Evolutionary conservation across 257 asterid species (phyloP).

Genomic region (Plantago major): DNA sequence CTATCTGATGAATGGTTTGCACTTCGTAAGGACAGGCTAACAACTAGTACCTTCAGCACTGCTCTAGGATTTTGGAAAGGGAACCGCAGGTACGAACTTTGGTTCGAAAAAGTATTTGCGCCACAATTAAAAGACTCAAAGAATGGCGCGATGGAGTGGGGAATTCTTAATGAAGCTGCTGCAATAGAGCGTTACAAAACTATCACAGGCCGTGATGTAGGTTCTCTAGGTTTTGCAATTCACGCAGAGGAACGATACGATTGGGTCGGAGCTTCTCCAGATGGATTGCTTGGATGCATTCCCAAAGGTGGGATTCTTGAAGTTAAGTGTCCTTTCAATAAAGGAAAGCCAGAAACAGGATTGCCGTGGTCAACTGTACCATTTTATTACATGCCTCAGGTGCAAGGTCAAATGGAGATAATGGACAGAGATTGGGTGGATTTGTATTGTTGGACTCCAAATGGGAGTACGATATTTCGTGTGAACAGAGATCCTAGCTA

Average conservation of each 20-base stretch:
- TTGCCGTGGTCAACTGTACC: conserved; percentile 82
- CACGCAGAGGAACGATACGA: conserved; percentile 60
- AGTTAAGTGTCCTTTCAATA: conserved; percentile 93
- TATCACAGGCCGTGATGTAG: conserved; percentile 79
- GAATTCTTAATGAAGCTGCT: conserved; percentile 68
- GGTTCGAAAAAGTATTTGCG: conserved; percentile 78
- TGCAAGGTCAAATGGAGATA: conserved; percentile 98
- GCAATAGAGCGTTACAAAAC: conserved; percentile 84
- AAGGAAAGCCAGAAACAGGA: conserved; percentile 78
- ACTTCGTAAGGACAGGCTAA: conserved; percentile 84
- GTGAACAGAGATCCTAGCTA: conserved; percentile 61
- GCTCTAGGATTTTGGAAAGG: conserved; percentile 96
- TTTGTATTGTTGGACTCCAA: conserved; percentile 94
- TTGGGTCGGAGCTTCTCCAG: conserved; percentile 98
- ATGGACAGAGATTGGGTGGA: conserved; percentile 91
- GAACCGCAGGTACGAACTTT: conserved; percentile 71
- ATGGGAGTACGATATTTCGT: conserved; percentile 79
- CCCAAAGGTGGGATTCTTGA: conserved; percentile 83
- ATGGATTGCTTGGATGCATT: conserved; percentile 63
- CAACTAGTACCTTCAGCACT: conserved; percentile 91
- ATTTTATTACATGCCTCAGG: conserved; percentile 95
- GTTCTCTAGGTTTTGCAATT: conserved; percentile 65
- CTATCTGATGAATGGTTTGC: conserved; percentile 97
- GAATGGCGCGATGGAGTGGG: conserved; percentile 88
- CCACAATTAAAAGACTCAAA: conserved; percentile 30